Percentiles rank a stretch among this genome's conserved stretches.
phyloP scores from a whole-genome alignment of 805 yeast species.

The Myxozyma nipponensis region DNA sequence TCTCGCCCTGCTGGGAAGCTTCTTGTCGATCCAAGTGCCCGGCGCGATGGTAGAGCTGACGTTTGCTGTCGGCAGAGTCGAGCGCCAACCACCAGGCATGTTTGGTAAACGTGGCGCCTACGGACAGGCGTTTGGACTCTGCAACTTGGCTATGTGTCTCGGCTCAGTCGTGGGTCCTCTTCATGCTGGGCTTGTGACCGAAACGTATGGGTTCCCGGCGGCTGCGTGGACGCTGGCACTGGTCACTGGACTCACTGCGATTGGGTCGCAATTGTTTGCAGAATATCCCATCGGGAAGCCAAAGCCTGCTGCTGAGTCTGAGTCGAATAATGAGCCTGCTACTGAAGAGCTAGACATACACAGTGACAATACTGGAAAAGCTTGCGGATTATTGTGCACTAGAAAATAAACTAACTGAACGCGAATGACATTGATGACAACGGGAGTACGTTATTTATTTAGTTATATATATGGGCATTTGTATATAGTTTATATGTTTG shows the following conservation, averaged over 20 bases:
- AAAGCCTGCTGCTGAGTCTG: too few relatives aligned
- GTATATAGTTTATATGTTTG: too few relatives aligned
- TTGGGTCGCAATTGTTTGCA: not conserved
- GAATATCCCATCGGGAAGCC: not conserved
- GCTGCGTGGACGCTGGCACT: slow-evolving; percentile 16
- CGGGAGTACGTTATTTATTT: too few relatives aligned
- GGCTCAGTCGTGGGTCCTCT: slow-evolving; percentile 38
- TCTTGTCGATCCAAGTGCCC: slow-evolving; percentile 28
- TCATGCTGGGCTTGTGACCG: slow-evolving; percentile 32
- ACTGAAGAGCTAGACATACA: too few relatives aligned
- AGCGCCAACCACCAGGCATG: slow-evolving; percentile 31
- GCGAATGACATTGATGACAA: too few relatives aligned
- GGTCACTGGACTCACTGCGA: not conserved
- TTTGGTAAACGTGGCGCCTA: slow-evolving; percentile 35
- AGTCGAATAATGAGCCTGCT: too few relatives aligned
- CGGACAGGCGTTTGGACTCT: slow-evolving; percentile 38
- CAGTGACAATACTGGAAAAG: too few relatives aligned
- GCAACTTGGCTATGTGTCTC: slow-evolving; percentile 36
- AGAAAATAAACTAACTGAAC: too few relatives aligned
- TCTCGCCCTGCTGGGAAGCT: slow-evolving; percentile 31
- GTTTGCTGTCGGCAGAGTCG: slow-evolving; percentile 28
- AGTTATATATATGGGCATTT: too few relatives aligned
- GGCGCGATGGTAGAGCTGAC: slow-evolving; percentile 35
- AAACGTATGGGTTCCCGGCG: slow-evolving; percentile 30
- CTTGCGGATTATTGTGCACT: too few relatives aligned